Conservation (phyloP, 2,329 filamentous ascomycete species). For the Microdochium trichocladiopsis region DNA sequence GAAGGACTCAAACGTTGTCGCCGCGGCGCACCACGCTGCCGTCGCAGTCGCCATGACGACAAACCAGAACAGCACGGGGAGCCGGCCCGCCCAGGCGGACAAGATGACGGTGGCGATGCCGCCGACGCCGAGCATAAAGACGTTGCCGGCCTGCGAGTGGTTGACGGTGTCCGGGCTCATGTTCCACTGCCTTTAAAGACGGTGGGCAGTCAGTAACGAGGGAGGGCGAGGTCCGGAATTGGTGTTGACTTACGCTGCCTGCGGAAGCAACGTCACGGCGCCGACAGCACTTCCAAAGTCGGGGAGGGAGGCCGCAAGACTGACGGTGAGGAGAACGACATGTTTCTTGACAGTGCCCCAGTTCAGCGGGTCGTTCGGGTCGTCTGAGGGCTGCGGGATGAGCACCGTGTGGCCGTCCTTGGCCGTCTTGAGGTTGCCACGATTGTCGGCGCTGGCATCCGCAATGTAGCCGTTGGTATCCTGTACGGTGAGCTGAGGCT, state of each 20-base stretch:
- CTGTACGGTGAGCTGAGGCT: conserved; percentile 5
- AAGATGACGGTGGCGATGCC: conserved; percentile 31
- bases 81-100: conserved; percentile 33
- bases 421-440: conserved; percentile 21
- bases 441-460: conserved; percentile 8
- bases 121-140: conserved; percentile 40
- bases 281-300: conserved; percentile 41
- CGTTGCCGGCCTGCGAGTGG: conserved; percentile 42
- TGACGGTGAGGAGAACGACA: conserved; percentile 37
- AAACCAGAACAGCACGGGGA: conserved; percentile 37
- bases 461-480: conserved; percentile 28
- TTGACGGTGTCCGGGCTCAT: conserved; percentile 41
- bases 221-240: background rate
- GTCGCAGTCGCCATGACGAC: conserved; percentile 26
- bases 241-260: conserved; percentile 27
- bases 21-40: conserved; percentile 34
- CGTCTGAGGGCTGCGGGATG: conserved; percentile 79
- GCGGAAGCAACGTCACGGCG: conserved; percentile 33
- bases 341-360: conserved; percentile 43
- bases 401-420: conserved; percentile 37
- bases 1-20: conserved; percentile 35
- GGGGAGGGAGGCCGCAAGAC: conserved; percentile 35
- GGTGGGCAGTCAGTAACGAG: background rate
- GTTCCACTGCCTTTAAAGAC: conserved; percentile 33
- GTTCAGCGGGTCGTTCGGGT: conserved; percentile 79